Conservation (phyloP, 306 rosid genomes). For the Casuarina equisetifolia region DNA sequence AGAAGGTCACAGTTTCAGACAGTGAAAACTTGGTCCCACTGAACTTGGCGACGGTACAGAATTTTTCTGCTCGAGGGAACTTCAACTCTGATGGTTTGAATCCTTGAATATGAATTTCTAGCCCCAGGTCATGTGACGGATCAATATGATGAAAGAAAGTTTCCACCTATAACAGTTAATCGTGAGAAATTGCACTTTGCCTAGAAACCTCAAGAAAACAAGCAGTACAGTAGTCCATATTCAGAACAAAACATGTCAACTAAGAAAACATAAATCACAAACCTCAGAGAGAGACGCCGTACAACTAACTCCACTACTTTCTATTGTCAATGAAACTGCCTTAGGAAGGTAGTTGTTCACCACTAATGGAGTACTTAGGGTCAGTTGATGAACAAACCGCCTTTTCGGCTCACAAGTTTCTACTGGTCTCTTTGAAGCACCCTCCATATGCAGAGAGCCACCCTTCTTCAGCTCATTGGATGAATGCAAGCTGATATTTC, state of each 20-base stretch:
- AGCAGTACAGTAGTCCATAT: slow-evolving; percentile 3
- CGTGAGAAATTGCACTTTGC: slow-evolving; percentile 11
- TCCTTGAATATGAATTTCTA: slow-evolving; percentile 71
- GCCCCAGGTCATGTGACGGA: slow-evolving; percentile 82
- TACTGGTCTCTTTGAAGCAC: slow-evolving; percentile 23
- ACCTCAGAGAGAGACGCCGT: slow-evolving; percentile 73
- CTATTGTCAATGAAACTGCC: slow-evolving; percentile 61
- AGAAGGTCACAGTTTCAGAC: slow-evolving; percentile 61
- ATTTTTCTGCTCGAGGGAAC: slow-evolving; percentile 79
- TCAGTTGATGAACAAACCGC: slow-evolving; percentile 66
- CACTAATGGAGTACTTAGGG: slow-evolving; percentile 68
- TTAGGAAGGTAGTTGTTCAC: slow-evolving; percentile 79
- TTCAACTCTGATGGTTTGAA: slow-evolving; percentile 58
- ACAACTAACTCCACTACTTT: slow-evolving; percentile 73
- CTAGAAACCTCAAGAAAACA: slow-evolving; percentile 6
- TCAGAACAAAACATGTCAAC: slow-evolving; percentile 4
- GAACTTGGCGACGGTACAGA: slow-evolving; percentile 69
- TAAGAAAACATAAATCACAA: slow-evolving; percentile 36
- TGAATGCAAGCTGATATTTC: slow-evolving; percentile 58
- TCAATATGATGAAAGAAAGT: slow-evolving; percentile 80
- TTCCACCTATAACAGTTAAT: slow-evolving; percentile 51
- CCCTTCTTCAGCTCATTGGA: slow-evolving; percentile 45
- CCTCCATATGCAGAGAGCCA: slow-evolving; percentile 22
- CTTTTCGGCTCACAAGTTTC: slow-evolving; percentile 42
- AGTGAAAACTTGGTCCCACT: slow-evolving; percentile 67